Conservation (phyloP, 768 basidiomycete species). For the Tulasnella sp. region DNA sequence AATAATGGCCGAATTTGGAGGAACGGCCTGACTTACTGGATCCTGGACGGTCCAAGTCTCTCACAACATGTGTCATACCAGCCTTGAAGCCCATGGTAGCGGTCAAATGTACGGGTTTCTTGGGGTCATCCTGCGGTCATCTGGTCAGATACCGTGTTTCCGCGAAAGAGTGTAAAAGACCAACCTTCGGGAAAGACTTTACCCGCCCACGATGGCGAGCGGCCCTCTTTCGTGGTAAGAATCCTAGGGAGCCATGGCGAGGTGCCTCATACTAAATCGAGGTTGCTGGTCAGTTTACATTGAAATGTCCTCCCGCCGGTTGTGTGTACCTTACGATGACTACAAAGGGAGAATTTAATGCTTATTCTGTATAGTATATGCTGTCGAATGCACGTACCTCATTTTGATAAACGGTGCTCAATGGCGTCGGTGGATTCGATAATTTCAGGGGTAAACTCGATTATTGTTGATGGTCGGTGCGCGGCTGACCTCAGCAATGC, state of each 20-base stretch:
- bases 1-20: not conserved
- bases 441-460: not conserved
- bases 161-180: conserved; percentile 22
- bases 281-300: not conserved
- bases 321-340: conserved; percentile 7
- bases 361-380: not conserved
- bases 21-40: conserved; percentile 63
- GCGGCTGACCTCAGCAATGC: not conserved
- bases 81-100: conserved; percentile 99
- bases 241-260: conserved; percentile 95
- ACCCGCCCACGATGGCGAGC: conserved; percentile 98
- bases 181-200: conserved; percentile 97
- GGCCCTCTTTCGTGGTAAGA: conserved; percentile 91
- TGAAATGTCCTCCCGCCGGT: not conserved
- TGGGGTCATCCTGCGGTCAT: conserved; percentile 80
- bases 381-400: not conserved
- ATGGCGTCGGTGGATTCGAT: not conserved
- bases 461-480: conserved; percentile 13
- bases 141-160: not conserved
- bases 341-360: not conserved
- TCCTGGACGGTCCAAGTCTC: conserved; percentile 97
- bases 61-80: conserved; percentile 98
- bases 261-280: conserved; percentile 83
- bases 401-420: conserved; percentile 6
- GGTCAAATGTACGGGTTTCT: conserved; percentile 97